Evolutionary conservation across 148 eudicot genomes (phyloP), one percentile per base, ranked within the genome.

Genomic region (Tetragonia tetragonoides): DNA sequence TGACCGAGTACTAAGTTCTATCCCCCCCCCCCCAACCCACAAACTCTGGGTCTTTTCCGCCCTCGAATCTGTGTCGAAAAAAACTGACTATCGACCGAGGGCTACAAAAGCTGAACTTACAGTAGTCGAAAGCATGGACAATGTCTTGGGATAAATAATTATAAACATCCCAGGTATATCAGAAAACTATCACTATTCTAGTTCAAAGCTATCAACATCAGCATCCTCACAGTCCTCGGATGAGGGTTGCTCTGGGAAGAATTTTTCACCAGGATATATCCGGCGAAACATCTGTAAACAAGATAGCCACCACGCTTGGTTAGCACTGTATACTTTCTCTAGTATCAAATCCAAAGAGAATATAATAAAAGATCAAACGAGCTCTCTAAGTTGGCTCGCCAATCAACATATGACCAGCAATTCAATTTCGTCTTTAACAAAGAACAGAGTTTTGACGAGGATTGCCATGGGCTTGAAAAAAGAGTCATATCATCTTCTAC

Each of bases 231-330:
- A 65, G 54, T 87, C 77, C 62, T 89, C 84, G 12, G 90, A 28
- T 34, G 83, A 65, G 37, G 67, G 51, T 21, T 85, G 76, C 76
- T 81, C 77, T 0, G 97, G 91, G 70, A 91, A 92, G 81, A 90
- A 87, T 74, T 87, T 93, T 78, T 81, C 87, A 56, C 79, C 83
- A n/a, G 94, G 91, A 78, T 85, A 94, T 86, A 94, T 84, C 72
- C 84, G 80, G 71, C 79, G 80, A 79, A 87, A 94, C 79, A 90
- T 84, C 98, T 94, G 89, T 66, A 65, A 51, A 61, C 17, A 16
- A 17, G 6, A 70, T 47, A 56, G 57, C 15, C 46, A 24, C 56
- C 47, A 47, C 46, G 34, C 34, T 28, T 28, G 34, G 17, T 74
- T 54, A 80, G 74, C 73, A 62, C 28, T 63, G 68, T 77, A 49